Evolutionary conservation across 805 yeast genomes (phyloP), one percentile per base, ranked within the genome.

Genomic region (Cyberlindnera suaveolens): DNA sequence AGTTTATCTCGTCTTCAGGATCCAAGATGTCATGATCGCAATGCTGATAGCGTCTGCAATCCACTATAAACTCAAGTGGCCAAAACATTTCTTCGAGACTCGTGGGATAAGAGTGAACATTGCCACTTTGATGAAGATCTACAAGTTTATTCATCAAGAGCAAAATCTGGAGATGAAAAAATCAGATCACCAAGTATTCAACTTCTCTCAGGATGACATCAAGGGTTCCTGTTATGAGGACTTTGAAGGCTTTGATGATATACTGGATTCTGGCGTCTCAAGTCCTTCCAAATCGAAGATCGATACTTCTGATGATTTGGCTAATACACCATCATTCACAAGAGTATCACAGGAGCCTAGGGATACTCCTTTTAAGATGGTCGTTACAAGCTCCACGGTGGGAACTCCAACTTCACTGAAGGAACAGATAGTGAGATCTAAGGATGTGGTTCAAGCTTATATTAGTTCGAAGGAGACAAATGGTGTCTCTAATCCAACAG

Each of bases 1-100:
- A 29, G 38, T 53, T 1, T 53, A 41, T 26, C 34, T 57, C 9
- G 26, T 56, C 6, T 48, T 36, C 20, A 7, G 43, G 3, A 26
- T 53, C 16, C 44, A 45, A 7, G 35, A 47, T 1, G 42, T 49
- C 14, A 13, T 40, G 4, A 11, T 44, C 14, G 47, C 50, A 3
- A 30, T 48, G 11, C 17, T 51, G 15, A 36, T 40, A 9, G 42
- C 39, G 13, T 32, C 41, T 14, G 40, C 47, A 4, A 30, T 41
- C 1, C 40, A 44, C 31, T 6, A 30, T 18, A 33, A 16, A 9
- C 3, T 47, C 5, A 39, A 35, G 9, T 41, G 48, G 32, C 55
- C 57, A 4, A 41, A 35, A n/a, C 18, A 38, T n/a, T 47, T 45
- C 44, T 54, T 51, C 31, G 29, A 35, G 20, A 31, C 34, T 2